These are phyloP conservation scores for Rhodotorula kratochvilovae DNA, from an alignment of 768 basidiomycete genomes.

Conservation along the genomic window DNA sequence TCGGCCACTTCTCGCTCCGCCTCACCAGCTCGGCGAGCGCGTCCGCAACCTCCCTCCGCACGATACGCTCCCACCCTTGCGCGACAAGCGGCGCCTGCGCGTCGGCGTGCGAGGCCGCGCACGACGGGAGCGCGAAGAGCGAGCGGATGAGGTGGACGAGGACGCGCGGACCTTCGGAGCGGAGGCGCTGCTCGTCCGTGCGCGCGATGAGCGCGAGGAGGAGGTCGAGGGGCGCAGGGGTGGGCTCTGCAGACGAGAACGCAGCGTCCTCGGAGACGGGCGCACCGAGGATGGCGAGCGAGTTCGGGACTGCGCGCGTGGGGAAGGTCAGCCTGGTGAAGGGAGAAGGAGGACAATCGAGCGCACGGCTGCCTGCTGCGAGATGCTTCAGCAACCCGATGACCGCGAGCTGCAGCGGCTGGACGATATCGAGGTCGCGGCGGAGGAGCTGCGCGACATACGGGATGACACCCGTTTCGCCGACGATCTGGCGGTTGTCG, in stretches of 20 bases:
- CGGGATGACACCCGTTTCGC: conserved; percentile 61
- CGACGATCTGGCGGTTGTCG: conserved; percentile 59
- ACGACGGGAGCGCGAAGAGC: not conserved
- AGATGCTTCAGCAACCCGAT: conserved; percentile 87
- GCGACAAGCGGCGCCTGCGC: not conserved
- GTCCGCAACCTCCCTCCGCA: conserved; percentile 59
- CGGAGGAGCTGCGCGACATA: conserved; percentile 64
- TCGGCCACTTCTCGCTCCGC: conserved; percentile 71
- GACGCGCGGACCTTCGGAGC: conserved; percentile 84
- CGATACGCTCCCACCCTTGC: conserved; percentile 34
- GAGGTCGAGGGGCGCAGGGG: conserved; percentile 55
- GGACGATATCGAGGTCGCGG: conserved; percentile 71
- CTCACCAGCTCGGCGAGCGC: conserved; percentile 68
- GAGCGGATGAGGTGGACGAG: conserved; percentile 60
- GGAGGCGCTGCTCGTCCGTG: conserved; percentile 73
- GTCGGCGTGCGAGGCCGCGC: not conserved
- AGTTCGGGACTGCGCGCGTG: conserved; percentile 46
- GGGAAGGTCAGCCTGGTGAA: too few relatives aligned
- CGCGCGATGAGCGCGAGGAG: conserved; percentile 71
- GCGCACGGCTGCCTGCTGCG: conserved; percentile 64
- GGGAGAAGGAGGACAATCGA: not conserved
- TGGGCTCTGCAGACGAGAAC: not conserved
- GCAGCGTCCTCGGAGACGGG: not conserved
- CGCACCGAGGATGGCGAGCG: conserved; percentile 55
- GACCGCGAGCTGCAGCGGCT: conserved; percentile 78